These are phyloP conservation scores for Rutstroemia sydowiana DNA, from an alignment of 2,329 filamentous ascomycete species.

Conservation along the genomic window DNA sequence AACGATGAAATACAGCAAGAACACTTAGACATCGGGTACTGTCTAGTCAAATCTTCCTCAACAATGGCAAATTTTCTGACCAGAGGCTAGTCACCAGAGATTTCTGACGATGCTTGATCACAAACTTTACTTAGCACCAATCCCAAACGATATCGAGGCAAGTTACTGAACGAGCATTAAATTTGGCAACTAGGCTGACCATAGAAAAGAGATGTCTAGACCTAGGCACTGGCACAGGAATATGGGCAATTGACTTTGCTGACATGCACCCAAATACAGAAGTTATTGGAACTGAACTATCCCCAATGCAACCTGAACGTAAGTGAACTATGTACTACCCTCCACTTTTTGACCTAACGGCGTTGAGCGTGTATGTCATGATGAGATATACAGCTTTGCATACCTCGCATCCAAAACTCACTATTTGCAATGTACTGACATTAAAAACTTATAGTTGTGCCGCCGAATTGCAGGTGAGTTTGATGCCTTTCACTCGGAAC, in stretches of 20 bases:
- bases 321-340: not conserved
- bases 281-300: conserved; percentile 30
- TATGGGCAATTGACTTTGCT: conserved; percentile 36
- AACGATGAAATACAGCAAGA: conserved; percentile 29
- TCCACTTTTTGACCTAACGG: too few species aligned
- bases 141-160: conserved; percentile 25
- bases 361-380: too few species aligned
- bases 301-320: conserved; percentile 32
- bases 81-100: conserved; percentile 27
- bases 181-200: not conserved
- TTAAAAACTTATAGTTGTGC: conserved; percentile 33
- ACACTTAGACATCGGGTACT: conserved; percentile 22
- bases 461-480: conserved; percentile 43
- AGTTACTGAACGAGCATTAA: not conserved
- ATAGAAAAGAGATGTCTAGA: conserved; percentile 1
- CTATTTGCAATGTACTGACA: not conserved
- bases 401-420: not conserved
- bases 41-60: not conserved
- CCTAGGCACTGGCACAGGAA: conserved; percentile 36
- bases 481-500: not conserved
- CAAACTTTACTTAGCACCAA: conserved; percentile 24
- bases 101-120: conserved; percentile 22
- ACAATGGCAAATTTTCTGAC: not conserved
- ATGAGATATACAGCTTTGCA: not conserved
- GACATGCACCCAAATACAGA: conserved; percentile 28